phyloP scores from a whole-genome alignment of 139 green algal species.

The Diplosphaera chodatii region DNA sequence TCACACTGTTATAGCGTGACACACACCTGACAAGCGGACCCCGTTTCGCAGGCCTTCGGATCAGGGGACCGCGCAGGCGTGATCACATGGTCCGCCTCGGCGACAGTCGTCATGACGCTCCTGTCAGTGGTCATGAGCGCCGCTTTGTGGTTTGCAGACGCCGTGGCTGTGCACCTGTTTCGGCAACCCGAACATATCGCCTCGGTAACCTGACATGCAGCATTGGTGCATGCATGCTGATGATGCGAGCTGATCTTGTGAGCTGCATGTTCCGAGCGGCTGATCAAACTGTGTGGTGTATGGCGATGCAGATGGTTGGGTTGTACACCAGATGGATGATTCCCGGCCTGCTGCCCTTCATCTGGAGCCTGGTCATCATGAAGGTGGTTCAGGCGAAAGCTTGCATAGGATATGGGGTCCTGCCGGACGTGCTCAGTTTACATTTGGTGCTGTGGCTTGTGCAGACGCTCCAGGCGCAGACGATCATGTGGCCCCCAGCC shows the following conservation, averaged over 20 bases:
- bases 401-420: background rate
- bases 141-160: conserved; percentile 7
- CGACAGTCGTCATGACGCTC: conserved; percentile 2
- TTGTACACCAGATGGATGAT: conserved; percentile 13
- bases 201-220: background rate
- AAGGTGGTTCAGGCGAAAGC: conserved; percentile 12
- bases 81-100: conserved; percentile 16
- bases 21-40: too few relatives aligned
- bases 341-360: conserved; percentile 14
- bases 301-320: background rate
- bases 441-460: too few relatives aligned
- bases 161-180: background rate
- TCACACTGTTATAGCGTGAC: too few relatives aligned
- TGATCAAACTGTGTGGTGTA: too few relatives aligned
- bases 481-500: conserved; percentile 21
- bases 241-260: too few relatives aligned
- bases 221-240: too few relatives aligned
- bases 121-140: conserved; percentile 6
- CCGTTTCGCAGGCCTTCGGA: conserved; percentile 11
- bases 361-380: conserved; percentile 18
- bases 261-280: too few relatives aligned
- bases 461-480: conserved; percentile 24
- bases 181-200: conserved; percentile 1
- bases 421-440: too few relatives aligned
- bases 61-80: conserved; percentile 9